Conservation (phyloP, 371 early-diverging fungal species). For the Mortierella sp. region DNA sequence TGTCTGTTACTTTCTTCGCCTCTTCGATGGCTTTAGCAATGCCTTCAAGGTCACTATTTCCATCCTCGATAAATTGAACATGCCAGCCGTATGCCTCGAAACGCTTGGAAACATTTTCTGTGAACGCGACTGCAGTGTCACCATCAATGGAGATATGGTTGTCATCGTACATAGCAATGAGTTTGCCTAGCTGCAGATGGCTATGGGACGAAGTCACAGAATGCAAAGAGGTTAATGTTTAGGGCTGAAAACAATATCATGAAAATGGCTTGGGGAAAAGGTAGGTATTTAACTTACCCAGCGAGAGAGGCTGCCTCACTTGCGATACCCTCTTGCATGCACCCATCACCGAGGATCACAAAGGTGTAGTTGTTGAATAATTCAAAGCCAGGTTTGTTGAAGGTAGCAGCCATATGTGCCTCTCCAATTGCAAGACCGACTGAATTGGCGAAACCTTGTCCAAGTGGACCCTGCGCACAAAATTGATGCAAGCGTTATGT, state of each 20-base stretch:
- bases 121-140: slow-evolving; percentile 89
- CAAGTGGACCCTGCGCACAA: slow-evolving; percentile 89
- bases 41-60: slow-evolving; percentile 82
- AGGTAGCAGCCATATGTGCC: slow-evolving; percentile 90
- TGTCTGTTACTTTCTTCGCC: slow-evolving; percentile 87
- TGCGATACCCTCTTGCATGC: slow-evolving; percentile 99
- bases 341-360: slow-evolving; percentile 98
- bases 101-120: slow-evolving; percentile 94
- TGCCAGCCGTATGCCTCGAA: slow-evolving; percentile 98
- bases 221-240: neutral
- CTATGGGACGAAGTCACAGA: slow-evolving; percentile 55
- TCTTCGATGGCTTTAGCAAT: slow-evolving; percentile 82
- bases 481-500: slow-evolving; percentile 5
- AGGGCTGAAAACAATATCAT: neutral
- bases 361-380: slow-evolving; percentile 91
- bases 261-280: no score
- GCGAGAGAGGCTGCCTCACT: slow-evolving; percentile 98
- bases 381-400: slow-evolving; percentile 88
- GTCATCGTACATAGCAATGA: slow-evolving; percentile 98
- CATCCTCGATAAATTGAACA: slow-evolving; percentile 83
- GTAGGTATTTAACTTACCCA: slow-evolving; percentile 70
- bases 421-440: slow-evolving; percentile 98
- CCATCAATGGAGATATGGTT: slow-evolving; percentile 98
- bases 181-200: slow-evolving; percentile 95
- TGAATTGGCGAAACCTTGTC: slow-evolving; percentile 97